A percentile compares a stretch with the other conserved stretches of the same genome.
These are phyloP conservation scores for Tylopilus sp. DNA, from an alignment of 768 basidiomycete genomes.

Conservation along the genomic window DNA sequence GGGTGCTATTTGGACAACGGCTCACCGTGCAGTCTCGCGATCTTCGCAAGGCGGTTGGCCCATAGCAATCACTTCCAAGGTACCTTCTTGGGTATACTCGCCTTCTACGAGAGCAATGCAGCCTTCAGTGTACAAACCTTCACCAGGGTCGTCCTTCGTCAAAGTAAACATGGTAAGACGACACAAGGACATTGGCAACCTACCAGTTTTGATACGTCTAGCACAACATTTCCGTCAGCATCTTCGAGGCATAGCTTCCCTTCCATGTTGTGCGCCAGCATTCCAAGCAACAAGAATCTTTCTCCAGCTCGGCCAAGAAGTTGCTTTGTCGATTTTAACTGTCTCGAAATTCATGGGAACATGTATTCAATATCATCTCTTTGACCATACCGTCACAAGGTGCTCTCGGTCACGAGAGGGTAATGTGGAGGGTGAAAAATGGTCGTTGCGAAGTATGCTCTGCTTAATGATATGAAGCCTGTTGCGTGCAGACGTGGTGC, in stretches of 20 bases:
- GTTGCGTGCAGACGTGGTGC: constrained; percentile 77
- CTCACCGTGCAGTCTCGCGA: constrained; percentile 76
- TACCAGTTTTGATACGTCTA: constrained; percentile 88
- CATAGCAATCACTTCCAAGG: constrained; percentile 85
- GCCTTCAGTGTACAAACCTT: constrained; percentile 95
- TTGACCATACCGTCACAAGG: constrained; percentile 73
- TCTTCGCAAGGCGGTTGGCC: constrained; percentile 97
- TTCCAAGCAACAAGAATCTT: constrained; percentile 89
- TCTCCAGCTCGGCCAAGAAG: constrained; percentile 86
- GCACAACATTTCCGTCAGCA: constrained; percentile 81
- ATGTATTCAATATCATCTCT: constrained; percentile 9
- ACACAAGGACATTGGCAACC: constrained; percentile 3
- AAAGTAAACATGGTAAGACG: constrained; percentile 12
- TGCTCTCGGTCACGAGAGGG: constrained; percentile 84
- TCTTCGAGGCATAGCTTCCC: constrained; percentile 92
- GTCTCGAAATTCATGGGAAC: constrained; percentile 18
- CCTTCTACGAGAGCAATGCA: constrained; percentile 95
- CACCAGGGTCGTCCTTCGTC: constrained; percentile 78
- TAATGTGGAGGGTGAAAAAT: constrained; percentile 94
- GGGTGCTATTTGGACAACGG: neutral
- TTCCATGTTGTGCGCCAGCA: constrained; percentile 87
- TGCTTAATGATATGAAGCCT: constrained; percentile 89
- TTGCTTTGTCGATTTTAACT: constrained; percentile 96
- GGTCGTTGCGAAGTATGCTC: constrained; percentile 90
- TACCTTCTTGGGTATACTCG: constrained; percentile 91